A percentile compares a stretch with the other conserved stretches of the same genome.
These are phyloP conservation scores for Batrachochytrium dendrobatidis DNA, from an alignment of 371 early-diverging fungal genomes.

Conservation along the genomic window DNA sequence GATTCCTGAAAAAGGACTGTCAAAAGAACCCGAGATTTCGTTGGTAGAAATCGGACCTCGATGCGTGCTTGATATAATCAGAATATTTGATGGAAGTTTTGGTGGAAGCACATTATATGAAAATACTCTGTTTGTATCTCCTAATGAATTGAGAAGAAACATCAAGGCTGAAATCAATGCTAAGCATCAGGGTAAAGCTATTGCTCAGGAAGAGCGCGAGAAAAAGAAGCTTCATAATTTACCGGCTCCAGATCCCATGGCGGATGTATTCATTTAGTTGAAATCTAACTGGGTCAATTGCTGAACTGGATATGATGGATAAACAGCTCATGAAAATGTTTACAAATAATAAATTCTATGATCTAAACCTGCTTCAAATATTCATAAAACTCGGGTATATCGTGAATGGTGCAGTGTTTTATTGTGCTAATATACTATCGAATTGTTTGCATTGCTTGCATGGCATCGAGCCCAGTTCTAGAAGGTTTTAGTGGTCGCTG, in stretches of 20 bases:
- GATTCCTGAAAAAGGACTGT: conserved; percentile 49
- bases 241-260: background rate
- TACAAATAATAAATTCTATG: no score
- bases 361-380: no score
- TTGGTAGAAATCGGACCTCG: conserved; percentile 97
- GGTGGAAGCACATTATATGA: conserved; percentile 85
- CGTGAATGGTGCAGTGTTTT: no score
- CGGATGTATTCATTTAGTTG: background rate
- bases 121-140: conserved; percentile 80
- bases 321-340: no score
- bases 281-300: background rate
- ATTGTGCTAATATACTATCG: background rate
- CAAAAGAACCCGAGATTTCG: conserved; percentile 63
- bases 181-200: background rate
- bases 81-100: conserved; percentile 92
- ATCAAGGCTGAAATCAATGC: conserved; percentile 19
- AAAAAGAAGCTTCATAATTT: background rate
- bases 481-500: background rate
- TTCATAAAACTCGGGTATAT: no score
- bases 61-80: conserved; percentile 84
- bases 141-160: conserved; percentile 29
- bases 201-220: background rate
- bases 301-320: no score
- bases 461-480: background rate
- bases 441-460: background rate